A percentile compares a stretch with the other conserved stretches of the same genome.
phyloP scores from a whole-genome alignment of 2,329 filamentous ascomycete genomes.

The Magnaporthales sp. region DNA sequence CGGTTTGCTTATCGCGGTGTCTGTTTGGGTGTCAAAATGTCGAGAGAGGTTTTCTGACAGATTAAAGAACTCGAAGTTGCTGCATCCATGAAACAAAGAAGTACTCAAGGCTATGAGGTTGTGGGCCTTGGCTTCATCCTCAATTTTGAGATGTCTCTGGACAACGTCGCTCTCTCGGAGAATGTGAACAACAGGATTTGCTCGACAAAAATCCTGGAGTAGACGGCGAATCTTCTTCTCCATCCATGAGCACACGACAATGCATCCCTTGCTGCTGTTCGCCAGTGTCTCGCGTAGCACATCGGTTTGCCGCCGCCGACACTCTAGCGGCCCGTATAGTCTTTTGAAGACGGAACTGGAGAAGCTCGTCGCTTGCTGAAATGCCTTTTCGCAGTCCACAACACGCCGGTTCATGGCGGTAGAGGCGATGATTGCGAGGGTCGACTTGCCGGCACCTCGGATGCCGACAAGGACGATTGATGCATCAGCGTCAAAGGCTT shows the following conservation, averaged over 20 bases:
- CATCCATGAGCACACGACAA: slow-evolving; percentile 68
- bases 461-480: slow-evolving; percentile 68
- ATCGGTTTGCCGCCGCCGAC: slow-evolving; percentile 53
- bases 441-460: slow-evolving; percentile 67
- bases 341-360: slow-evolving; percentile 57
- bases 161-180: slow-evolving; percentile 58
- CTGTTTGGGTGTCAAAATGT: slow-evolving; percentile 16
- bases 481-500: slow-evolving; percentile 46
- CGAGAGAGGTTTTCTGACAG: slow-evolving; percentile 45
- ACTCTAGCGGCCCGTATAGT: slow-evolving; percentile 50
- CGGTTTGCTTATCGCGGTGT: slow-evolving; percentile 26
- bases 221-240: slow-evolving; percentile 53
- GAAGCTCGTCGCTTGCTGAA: slow-evolving; percentile 54
- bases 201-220: slow-evolving; percentile 52
- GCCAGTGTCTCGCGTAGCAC: slow-evolving; percentile 52
- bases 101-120: slow-evolving; percentile 49
- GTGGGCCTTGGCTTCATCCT: slow-evolving; percentile 44
- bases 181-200: slow-evolving; percentile 64
- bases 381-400: slow-evolving; percentile 60
- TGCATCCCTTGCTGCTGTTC: slow-evolving; percentile 48
- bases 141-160: slow-evolving; percentile 50
- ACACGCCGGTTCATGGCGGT: slow-evolving; percentile 60
- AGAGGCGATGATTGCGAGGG: slow-evolving; percentile 65
- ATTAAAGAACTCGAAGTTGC: slow-evolving; percentile 72
- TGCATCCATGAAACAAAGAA: slow-evolving; percentile 54